A percentile compares a stretch with the other conserved stretches of the same genome.
phyloP scores from a whole-genome alignment of 192 early-diverging fungal species.

The Coemansia sp. region DNA sequence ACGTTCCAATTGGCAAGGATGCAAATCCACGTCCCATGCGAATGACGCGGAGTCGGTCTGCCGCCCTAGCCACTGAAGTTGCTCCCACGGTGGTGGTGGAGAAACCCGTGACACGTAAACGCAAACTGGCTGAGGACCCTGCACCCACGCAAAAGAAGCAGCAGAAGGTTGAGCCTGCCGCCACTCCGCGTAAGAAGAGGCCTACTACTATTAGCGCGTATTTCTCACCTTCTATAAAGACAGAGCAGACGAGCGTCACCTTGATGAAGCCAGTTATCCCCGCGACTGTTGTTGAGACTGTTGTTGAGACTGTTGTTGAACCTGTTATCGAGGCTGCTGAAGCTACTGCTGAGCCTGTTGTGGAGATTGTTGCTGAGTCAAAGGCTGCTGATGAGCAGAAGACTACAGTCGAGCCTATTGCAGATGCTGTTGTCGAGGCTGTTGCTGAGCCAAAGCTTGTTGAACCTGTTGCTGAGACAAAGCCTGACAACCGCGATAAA shows the following conservation, averaged over 20 bases:
- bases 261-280: neutral
- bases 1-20: conserved; percentile 31
- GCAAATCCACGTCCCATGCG: conserved; percentile 15
- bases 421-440: neutral
- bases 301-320: neutral
- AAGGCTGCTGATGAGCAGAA: neutral
- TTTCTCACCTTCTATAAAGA: conserved; percentile 12
- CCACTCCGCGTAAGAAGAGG: conserved; percentile 8
- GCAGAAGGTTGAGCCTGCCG: neutral
- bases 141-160: neutral
- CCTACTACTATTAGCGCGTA: conserved; percentile 33
- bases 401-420: neutral
- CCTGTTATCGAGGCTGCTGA: neutral
- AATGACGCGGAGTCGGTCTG: conserved; percentile 42
- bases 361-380: neutral
- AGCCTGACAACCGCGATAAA: neutral
- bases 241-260: neutral
- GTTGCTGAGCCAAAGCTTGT: neutral
- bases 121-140: conserved; percentile 24
- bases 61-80: neutral
- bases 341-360: neutral
- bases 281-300: neutral
- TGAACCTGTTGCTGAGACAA: neutral
- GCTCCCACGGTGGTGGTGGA: neutral
- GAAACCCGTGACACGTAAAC: conserved; percentile 25